Evolutionary conservation across 83 land plant species (phyloP).

Genomic region (Picea abies): DNA sequence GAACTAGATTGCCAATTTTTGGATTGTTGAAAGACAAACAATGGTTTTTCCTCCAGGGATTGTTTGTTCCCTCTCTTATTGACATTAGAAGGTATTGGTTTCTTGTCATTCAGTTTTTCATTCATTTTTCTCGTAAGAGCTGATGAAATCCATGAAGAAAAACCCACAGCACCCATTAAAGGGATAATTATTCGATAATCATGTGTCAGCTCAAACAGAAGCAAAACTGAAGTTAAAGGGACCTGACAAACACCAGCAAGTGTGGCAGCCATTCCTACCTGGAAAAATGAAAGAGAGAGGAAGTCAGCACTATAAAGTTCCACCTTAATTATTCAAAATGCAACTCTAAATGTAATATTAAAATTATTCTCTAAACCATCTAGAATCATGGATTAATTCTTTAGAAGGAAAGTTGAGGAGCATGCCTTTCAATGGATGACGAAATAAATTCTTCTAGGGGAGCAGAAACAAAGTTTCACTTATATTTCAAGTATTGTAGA

Average conservation of each 20-base stretch:
- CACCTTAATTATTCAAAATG: neutral
- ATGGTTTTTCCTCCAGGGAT: neutral
- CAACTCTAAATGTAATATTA: neutral
- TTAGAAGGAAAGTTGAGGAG: neutral
- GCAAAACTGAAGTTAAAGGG: constrained; percentile 91
- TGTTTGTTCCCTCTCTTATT: neutral
- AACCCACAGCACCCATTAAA: constrained; percentile 92
- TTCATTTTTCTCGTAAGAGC: constrained; percentile 37
- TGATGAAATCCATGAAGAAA: constrained; percentile 93
- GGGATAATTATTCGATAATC: constrained; percentile 96
- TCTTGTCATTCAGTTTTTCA: constrained; percentile 12
- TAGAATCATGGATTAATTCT: neutral
- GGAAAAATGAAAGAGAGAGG: neutral
- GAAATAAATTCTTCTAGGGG: neutral
- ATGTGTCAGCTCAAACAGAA: constrained; percentile 95
- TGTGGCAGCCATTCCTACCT: constrained; percentile 99
- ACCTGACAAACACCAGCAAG: constrained; percentile 98
- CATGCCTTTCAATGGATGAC: neutral
- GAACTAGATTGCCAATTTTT: neutral
- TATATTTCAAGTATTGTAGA: neutral
- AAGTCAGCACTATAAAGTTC: neutral
- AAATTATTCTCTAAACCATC: neutral
- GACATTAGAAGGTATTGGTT: neutral
- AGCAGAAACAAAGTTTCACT: neutral
- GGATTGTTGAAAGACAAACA: neutral